These are phyloP conservation scores for Mimosa bimucronata DNA, from an alignment of 306 rosid species.

Conservation along the genomic window DNA sequence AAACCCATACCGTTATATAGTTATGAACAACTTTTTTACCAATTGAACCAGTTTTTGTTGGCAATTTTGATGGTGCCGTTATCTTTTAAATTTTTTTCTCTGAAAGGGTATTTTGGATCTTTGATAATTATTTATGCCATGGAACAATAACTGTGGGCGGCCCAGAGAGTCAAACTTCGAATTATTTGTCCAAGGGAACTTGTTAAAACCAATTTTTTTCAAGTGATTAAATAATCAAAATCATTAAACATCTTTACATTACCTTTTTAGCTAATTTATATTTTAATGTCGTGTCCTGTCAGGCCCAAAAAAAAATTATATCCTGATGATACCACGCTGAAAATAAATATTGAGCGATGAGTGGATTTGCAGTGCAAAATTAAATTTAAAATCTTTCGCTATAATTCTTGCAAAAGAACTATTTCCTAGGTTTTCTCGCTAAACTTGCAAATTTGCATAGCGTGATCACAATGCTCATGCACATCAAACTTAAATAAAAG, in stretches of 20 bases:
- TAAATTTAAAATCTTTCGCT: neutral
- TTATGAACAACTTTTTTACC: too few species aligned
- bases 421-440: neutral
- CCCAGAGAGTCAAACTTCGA: too few species aligned
- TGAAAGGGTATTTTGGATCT: neutral
- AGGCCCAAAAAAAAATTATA: too few species aligned
- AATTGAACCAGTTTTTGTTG: too few species aligned
- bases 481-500: neutral
- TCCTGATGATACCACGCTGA: neutral
- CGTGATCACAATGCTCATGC: neutral
- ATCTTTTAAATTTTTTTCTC: neutral
- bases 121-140: neutral
- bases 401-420: neutral
- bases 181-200: neutral
- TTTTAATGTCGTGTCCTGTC: too few species aligned
- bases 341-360: neutral
- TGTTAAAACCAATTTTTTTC: neutral
- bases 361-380: neutral
- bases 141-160: too few species aligned
- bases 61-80: too few species aligned
- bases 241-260: too few species aligned
- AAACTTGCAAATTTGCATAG: neutral
- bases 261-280: too few species aligned
- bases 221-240: too few species aligned
- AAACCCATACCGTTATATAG: too few species aligned